These are phyloP conservation scores for Xylaria telfairii DNA, from an alignment of 495 filamentous ascomycete genomes.

Conservation along the genomic window DNA sequence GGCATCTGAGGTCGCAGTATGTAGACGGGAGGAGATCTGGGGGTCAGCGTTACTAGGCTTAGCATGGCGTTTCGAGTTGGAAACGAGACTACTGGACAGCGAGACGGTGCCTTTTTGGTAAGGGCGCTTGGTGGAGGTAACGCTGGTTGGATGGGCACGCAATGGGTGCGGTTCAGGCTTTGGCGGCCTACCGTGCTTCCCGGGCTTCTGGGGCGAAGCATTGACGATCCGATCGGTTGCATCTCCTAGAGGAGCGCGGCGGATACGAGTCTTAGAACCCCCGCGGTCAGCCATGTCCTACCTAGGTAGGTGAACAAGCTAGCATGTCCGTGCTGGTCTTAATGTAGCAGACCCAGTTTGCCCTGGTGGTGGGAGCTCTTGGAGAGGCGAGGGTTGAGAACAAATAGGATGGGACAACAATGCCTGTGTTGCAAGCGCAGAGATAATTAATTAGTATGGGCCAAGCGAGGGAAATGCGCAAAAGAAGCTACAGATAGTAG, in stretches of 20 bases:
- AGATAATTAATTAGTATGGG: slow-evolving; percentile 15
- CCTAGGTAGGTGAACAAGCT: slow-evolving; percentile 14
- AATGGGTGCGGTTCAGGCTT: slow-evolving; percentile 29
- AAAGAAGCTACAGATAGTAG: slow-evolving; percentile 11
- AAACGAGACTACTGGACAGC: slow-evolving; percentile 20
- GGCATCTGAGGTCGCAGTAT: slow-evolving; percentile 42
- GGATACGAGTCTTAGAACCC: slow-evolving; percentile 34
- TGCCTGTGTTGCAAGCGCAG: neutral
- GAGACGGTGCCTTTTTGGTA: slow-evolving; percentile 5
- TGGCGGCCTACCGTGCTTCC: slow-evolving; percentile 23
- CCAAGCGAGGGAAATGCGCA: slow-evolving; percentile 13
- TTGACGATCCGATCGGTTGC: slow-evolving; percentile 54
- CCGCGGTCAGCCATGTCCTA: slow-evolving; percentile 45
- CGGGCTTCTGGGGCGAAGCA: slow-evolving; percentile 29
- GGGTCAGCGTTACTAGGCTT: slow-evolving; percentile 23
- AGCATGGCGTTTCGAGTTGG: slow-evolving; percentile 29
- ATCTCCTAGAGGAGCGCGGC: slow-evolving; percentile 54
- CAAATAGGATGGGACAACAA: neutral
- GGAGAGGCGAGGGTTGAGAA: neutral
- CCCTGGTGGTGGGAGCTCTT: neutral
- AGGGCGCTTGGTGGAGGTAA: slow-evolving; percentile 22
- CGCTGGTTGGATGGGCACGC: slow-evolving; percentile 34
- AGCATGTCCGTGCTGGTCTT: slow-evolving; percentile 26
- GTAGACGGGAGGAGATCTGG: slow-evolving; percentile 9
- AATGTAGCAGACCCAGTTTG: neutral